Conservation (phyloP, 202 grass and related monocot genomes). For the Schoenoplectus tabernaemontani region DNA sequence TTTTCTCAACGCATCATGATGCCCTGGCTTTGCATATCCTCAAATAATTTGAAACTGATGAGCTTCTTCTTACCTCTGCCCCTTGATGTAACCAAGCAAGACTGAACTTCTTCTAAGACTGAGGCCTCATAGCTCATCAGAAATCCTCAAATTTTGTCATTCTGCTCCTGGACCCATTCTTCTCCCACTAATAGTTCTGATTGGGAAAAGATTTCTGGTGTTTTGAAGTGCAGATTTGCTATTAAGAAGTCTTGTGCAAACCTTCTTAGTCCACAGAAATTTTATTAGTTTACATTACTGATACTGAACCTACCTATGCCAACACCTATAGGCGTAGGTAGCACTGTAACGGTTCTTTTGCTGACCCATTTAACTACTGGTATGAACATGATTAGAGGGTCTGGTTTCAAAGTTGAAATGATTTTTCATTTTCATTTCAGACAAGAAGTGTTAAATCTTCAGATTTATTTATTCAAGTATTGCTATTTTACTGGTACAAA, state of each 20-base stretch:
- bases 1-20: background rate
- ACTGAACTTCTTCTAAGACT: background rate
- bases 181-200: background rate
- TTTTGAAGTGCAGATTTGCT: background rate
- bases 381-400: background rate
- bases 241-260: background rate
- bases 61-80: background rate
- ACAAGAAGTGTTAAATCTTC: background rate
- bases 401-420: background rate
- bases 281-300: too few relatives aligned
- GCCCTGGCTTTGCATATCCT: background rate
- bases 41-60: background rate
- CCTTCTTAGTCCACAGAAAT: too few relatives aligned
- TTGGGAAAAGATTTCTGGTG: background rate
- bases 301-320: background rate
- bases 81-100: background rate
- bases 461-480: background rate
- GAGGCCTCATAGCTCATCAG: background rate
- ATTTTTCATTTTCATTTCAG: background rate
- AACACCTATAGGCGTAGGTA: background rate
- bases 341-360: background rate
- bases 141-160: background rate
- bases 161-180: background rate
- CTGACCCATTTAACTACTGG: background rate
- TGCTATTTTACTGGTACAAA: background rate